Percentiles rank a stretch among this genome's conserved stretches.
Conservation (phyloP, 495 filamentous ascomycete genomes). For the Zalerion maritima region DNA sequence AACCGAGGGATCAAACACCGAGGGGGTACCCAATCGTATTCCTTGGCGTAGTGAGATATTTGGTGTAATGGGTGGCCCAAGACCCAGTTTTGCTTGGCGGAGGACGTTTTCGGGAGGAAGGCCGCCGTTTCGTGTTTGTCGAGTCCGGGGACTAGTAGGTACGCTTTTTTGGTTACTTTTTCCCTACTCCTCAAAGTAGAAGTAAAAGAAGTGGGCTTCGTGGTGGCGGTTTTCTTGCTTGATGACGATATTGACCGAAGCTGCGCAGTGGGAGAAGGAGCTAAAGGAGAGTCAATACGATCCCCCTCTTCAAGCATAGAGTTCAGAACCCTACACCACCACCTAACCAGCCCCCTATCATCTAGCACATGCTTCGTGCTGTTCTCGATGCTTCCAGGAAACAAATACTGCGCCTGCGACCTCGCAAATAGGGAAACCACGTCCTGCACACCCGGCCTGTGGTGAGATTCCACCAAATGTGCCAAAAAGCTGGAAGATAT, state of each 20-base stretch:
- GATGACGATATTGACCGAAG: too few species aligned
- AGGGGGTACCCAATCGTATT: slow-evolving; percentile 47
- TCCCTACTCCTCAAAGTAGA: too few species aligned
- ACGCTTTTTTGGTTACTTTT: slow-evolving; percentile 34
- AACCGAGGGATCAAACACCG: slow-evolving; percentile 79
- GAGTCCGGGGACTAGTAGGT: slow-evolving; percentile 75
- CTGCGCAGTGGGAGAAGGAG: too few species aligned
- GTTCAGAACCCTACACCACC: slow-evolving; percentile 87
- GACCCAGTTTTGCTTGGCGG: slow-evolving; percentile 33
- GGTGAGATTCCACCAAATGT: slow-evolving; percentile 52
- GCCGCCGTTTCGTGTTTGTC: slow-evolving; percentile 60
- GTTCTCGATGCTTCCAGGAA: slow-evolving; percentile 81
- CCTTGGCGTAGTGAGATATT: slow-evolving; percentile 51
- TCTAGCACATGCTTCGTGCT: slow-evolving; percentile 80
- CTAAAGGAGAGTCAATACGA: slow-evolving; percentile 11
- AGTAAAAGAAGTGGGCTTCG: background rate
- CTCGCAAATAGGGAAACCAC: slow-evolving; percentile 87
- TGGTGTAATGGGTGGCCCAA: slow-evolving; percentile 39
- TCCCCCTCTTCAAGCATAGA: slow-evolving; percentile 42
- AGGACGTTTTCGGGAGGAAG: slow-evolving; percentile 32
- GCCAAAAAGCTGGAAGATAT: slow-evolving; percentile 62
- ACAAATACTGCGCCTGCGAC: slow-evolving; percentile 87
- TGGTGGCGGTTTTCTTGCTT: background rate
- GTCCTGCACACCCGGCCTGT: slow-evolving; percentile 51
- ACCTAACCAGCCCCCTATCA: slow-evolving; percentile 74